A percentile compares a stretch with the other conserved stretches of the same genome.
phyloP scores from a whole-genome alignment of 768 basidiomycete species.

The Psilocybe cubensis region DNA sequence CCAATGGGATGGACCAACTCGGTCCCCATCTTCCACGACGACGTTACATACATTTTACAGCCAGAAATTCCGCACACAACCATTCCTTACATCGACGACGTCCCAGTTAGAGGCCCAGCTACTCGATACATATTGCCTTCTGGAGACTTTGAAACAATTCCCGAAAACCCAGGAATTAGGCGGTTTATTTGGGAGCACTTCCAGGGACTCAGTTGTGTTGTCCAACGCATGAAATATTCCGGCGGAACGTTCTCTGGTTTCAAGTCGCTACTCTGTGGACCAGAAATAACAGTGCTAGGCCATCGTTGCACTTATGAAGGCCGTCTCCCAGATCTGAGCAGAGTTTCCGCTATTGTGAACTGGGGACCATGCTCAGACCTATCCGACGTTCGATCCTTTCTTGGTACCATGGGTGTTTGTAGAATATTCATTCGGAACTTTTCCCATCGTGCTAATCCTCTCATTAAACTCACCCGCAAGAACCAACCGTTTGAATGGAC shows the following conservation, averaged over 20 bases:
- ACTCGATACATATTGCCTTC: constrained; percentile 26
- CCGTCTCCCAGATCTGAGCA: constrained; percentile 20
- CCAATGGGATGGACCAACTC: constrained; percentile 46
- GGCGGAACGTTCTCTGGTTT: constrained; percentile 32
- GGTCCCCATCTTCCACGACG: too few relatives aligned
- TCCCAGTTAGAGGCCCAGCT: constrained; percentile 24
- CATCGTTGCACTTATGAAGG: constrained; percentile 10
- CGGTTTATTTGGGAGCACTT: constrained; percentile 44
- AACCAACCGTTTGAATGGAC: constrained; percentile 33
- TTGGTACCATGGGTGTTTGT: too few relatives aligned
- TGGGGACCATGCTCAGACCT: constrained; percentile 26
- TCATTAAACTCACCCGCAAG: constrained; percentile 29
- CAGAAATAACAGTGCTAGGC: constrained; percentile 5
- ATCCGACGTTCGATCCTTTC: too few relatives aligned
- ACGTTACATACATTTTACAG: too few relatives aligned
- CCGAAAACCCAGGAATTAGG: constrained; percentile 28
- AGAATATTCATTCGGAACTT: constrained; percentile 35
- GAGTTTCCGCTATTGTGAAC: constrained; percentile 27
- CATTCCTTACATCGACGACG: constrained; percentile 23
- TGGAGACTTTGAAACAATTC: constrained; percentile 24
- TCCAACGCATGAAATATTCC: constrained; percentile 39
- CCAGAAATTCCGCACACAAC: too few relatives aligned
- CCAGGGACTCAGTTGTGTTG: constrained; percentile 33
- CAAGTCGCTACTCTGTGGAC: constrained; percentile 24
- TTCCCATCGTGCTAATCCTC: constrained; percentile 19